These are phyloP conservation scores for Rubroboletus pulcherrimus DNA, from an alignment of 768 basidiomycete species.

Conservation along the genomic window DNA sequence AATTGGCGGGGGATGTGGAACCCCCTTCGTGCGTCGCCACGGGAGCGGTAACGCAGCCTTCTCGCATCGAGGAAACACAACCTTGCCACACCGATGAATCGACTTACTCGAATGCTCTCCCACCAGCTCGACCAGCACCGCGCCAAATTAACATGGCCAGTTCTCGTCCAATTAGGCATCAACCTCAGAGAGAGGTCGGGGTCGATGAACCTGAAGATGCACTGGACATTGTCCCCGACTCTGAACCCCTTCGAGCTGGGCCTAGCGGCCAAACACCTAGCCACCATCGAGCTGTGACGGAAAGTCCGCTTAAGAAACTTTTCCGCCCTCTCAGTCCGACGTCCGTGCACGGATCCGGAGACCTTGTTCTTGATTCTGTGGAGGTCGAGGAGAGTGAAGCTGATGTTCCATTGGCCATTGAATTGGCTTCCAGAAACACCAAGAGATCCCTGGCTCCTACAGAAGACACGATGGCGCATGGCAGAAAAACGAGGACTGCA, in stretches of 20 bases:
- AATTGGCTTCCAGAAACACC: slow-evolving; percentile 19
- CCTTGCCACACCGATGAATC: slow-evolving; percentile 1
- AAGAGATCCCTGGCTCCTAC: slow-evolving; percentile 2
- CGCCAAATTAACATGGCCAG: background rate
- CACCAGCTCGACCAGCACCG: background rate
- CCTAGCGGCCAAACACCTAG: slow-evolving; percentile 9
- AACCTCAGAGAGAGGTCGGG: background rate
- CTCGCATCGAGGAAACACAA: slow-evolving; percentile 18
- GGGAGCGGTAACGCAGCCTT: slow-evolving; percentile 16
- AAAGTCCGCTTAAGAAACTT: slow-evolving; percentile 13
- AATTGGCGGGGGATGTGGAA: slow-evolving; percentile 18
- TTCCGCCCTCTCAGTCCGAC: slow-evolving; percentile 24
- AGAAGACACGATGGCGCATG: background rate
- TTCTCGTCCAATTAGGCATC: background rate
- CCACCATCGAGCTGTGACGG: background rate
- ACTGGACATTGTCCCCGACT: slow-evolving; percentile 60
- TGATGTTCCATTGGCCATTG: slow-evolving; percentile 43
- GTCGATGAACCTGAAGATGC: slow-evolving; percentile 30
- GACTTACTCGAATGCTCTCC: background rate
- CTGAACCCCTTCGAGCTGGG: slow-evolving; percentile 47
- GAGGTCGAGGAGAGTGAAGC: slow-evolving; percentile 32
- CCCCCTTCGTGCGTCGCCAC: slow-evolving; percentile 14
- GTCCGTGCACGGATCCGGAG: slow-evolving; percentile 20
- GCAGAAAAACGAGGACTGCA: slow-evolving; percentile 4
- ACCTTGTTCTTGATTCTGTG: slow-evolving; percentile 28